Base-by-base conservation (phyloP, 2,329 filamentous ascomycete species). In the Botrytis tulipae region DNA sequence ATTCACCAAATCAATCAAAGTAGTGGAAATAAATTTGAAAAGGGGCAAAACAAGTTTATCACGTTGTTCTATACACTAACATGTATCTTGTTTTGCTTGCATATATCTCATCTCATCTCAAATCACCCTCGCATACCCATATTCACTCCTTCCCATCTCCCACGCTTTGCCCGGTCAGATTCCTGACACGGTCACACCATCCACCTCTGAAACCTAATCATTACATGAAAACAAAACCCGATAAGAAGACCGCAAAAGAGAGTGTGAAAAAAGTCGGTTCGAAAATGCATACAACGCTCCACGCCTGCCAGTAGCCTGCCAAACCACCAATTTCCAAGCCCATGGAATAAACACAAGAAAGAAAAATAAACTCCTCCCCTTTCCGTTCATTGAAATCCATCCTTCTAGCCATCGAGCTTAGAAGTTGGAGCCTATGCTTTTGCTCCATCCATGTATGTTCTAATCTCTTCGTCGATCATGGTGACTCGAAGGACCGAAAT, bases 401-500 rank as follows among this genome's bases (percentile, higher is more conserved):
- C 46, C 48, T 32, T 46, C 40, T n/a, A 60, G 29, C 40, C 51
- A 51, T n/a, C 12, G 37, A 70, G 42, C 20, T 60, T 62, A 70
- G 68, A 61, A n/a, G 54, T 37, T 61, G 54, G 22, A 70, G 54
- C 68, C 16, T 59, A 51, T 37, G 29, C 44, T 65, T 65, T 51
- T 65, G 69, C 57, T 71, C 65, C 37, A 68, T 32, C 65, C 29
- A 68, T 32, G 20, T 48, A 37, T 14, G 32, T 44, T 72, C 62
- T 73, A 73, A 59, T 73, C 72, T 62, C 72, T 73, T 71, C 72
- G 77, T 68, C 78, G 74, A 73, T 76, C 74, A 25, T 72, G 70
- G 62, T 72, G 70, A 51, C 74, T 79, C 25, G 79, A 80, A 71
- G 80, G 74, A 32, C 80, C 80, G 74, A 81, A 80, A 75, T 81